Base-by-base conservation (phyloP, 768 basidiomycete species). In the Leccinum barrowsii region DNA sequence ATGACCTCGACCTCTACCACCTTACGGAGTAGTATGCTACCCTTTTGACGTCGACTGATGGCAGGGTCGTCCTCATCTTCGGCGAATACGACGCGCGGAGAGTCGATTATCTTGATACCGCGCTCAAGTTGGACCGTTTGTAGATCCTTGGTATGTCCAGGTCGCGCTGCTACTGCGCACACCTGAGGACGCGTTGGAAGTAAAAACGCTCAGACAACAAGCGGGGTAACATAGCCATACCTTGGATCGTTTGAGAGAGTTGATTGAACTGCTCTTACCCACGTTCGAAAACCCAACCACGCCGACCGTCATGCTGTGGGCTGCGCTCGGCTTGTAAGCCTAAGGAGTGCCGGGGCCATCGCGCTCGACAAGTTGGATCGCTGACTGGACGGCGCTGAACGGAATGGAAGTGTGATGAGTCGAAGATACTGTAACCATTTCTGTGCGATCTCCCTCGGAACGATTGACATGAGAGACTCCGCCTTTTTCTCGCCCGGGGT, bases 281-380 rank as follows among this genome's bases (percentile, higher is more conserved):
- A 98, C 96, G 72, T 98, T 98, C 1, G 96, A 97, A 74, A 94
- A 96, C 2, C 97, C 96, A 7, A 98, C 91, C n/a, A 98, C 91
- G 15, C 94, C 94, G 52, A 96, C 82, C 0, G 92, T 94, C 53
- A 92, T 78, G 61, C 84, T 89, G 35, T 86, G 84, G 1, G 84
- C 77, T 3, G 74, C 65, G 34, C 78, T 84, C 1, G 86, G 88
- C 61, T 86, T 89, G 71, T 89, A 91, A 97, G 78, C 54, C 87
- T 88, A 42, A 94, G 76, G 2, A 96, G 78, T 50, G 87, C 77
- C 24, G 91, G 90, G 1, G 88, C 85, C 0, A 89, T 91, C 1
- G 83, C 76, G 1, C 86, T 87, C 0, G 91, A 90, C 34, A 96
- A 85, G 67, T 95, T 87, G 11, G 84, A 81, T 35, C 92, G 85